Evolutionary conservation across 345 rosid genomes (phyloP), one percentile per base, ranked within the genome.

Genomic region (Turritis glabra): DNA sequence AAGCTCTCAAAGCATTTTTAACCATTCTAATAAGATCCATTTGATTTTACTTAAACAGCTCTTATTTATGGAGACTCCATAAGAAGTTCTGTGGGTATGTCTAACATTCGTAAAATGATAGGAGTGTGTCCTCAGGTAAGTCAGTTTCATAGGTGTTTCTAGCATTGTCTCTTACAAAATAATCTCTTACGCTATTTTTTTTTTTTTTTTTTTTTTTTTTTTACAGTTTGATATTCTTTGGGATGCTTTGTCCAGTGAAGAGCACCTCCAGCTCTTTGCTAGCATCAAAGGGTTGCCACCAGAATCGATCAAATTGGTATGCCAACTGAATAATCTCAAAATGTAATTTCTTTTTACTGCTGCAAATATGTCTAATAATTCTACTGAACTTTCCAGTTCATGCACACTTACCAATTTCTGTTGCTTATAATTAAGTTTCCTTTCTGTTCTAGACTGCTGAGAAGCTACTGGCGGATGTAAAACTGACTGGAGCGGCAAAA

Each of bases 61-160:
- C 67, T 87, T 76, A 83, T 91, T 59, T 90, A 86, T 70, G 95
- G 96, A 58, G 18, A 84, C 67, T 94, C 96, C 5, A 71, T 91
- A 66, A 79, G 90, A 77, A 90, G 88, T 73, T 81, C 91, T n/a
- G 88, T 87, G 35, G 91, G 95, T 71, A 88, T 91, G 96, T 80
- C 98, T 62, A 90, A 85, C 78, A 86, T 94, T 71, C 84, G 84
- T 70, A 83, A 80, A 81, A 75, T 86, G 15, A 89, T 88, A 7
- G 98, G 98, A 64, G 95, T 94, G 58, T 94, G 97, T 85, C 97
- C 97, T 50, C 98, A 89, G 95, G 98, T 93, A 53, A 14, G 30
- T 23, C 18, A 23, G 26, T 52, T 5, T 5, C 17, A 52, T 51
- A 23, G 9, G 8, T 23, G 56, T 26, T 51, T 51, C 9, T 51